Evolutionary conservation across 2,329 filamentous ascomycete genomes (phyloP).

Genomic region (Ophiobolus disseminans): DNA sequence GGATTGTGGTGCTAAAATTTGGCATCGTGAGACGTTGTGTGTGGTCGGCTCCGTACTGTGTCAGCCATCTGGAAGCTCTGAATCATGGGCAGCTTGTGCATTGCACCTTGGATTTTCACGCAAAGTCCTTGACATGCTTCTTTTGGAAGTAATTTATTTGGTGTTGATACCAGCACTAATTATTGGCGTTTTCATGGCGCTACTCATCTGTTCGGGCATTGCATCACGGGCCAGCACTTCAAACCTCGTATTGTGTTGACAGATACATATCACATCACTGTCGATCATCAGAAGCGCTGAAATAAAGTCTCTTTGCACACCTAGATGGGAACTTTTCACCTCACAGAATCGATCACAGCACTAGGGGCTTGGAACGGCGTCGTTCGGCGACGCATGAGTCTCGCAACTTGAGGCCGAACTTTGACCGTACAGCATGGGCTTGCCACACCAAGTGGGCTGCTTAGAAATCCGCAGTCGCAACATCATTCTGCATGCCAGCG

Average conservation of each 20-base stretch:
- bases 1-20: slow-evolving; percentile 21
- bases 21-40: slow-evolving; percentile 11
- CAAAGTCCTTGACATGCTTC: slow-evolving; percentile 7
- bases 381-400: slow-evolving; percentile 7
- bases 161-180: slow-evolving; percentile 15
- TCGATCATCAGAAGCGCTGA: neutral
- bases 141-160: neutral
- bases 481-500: neutral
- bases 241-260: no score
- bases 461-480: slow-evolving; percentile 8
- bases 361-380: slow-evolving; percentile 37
- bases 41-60: slow-evolving; percentile 7
- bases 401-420: slow-evolving; percentile 6
- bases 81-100: no score
- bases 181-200: slow-evolving; percentile 6
- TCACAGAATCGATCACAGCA: slow-evolving; percentile 29
- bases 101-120: no score
- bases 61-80: slow-evolving; percentile 5
- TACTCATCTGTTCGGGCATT: no score
- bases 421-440: neutral
- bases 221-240: no score
- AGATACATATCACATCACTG: no score
- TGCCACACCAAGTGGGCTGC: neutral
- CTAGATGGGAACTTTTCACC: slow-evolving; percentile 19
- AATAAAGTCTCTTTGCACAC: slow-evolving; percentile 20